Evolutionary conservation across 345 rosid species (phyloP).

Genomic region (Citrus mangshanensis): DNA sequence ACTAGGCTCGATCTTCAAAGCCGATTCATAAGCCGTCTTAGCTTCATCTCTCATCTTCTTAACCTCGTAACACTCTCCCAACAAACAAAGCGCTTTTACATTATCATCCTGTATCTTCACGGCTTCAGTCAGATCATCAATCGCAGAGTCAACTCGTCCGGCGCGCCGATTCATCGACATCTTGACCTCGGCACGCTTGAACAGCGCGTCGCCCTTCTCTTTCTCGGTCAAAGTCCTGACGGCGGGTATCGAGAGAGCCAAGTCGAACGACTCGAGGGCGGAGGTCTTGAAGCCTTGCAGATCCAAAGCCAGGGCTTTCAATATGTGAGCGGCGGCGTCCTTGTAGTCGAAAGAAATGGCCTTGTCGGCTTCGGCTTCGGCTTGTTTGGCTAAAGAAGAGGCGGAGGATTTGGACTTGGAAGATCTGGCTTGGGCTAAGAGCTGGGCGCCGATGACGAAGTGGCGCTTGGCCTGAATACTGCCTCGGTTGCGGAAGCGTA

Average conservation of each 20-base stretch:
- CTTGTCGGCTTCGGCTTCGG: conserved; percentile 46
- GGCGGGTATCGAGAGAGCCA: conserved; percentile 55
- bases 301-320: conserved; percentile 63
- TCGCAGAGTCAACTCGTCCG: conserved; percentile 39
- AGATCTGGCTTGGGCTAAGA: conserved; percentile 50
- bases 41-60: conserved; percentile 52
- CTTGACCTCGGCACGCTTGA: conserved; percentile 58
- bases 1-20: conserved; percentile 36
- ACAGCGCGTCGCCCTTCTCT: conserved; percentile 59
- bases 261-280: conserved; percentile 58
- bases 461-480: conserved; percentile 53
- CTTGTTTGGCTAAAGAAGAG: conserved; percentile 49
- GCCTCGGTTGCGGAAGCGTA: conserved; percentile 44
- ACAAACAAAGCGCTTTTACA: conserved; percentile 32
- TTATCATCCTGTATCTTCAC: conserved; percentile 30
- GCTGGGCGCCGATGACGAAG: conserved; percentile 70
- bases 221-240: conserved; percentile 38
- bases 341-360: conserved; percentile 50
- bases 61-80: conserved; percentile 60
- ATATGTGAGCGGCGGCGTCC: conserved; percentile 64
- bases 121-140: conserved; percentile 46
- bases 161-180: conserved; percentile 31
- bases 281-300: conserved; percentile 57
- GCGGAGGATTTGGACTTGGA: conserved; percentile 41
- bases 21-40: conserved; percentile 38